Evolutionary conservation across 148 eudicot species (phyloP).

Genomic region (Rheum nobile): DNA sequence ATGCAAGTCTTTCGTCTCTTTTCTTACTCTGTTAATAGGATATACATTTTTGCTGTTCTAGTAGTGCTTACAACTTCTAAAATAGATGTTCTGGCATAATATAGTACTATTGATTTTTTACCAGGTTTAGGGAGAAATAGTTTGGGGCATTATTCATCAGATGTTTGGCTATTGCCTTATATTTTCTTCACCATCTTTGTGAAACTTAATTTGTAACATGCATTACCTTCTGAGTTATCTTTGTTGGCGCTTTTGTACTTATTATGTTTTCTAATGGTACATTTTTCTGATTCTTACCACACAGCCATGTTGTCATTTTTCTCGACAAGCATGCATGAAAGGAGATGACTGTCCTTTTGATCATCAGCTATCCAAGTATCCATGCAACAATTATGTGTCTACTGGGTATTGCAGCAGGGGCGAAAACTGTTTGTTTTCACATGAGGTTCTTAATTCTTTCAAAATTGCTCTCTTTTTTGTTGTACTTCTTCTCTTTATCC

Average conservation of each 20-base stretch:
- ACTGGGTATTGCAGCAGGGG: slow-evolving; percentile 75
- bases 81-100: not conserved
- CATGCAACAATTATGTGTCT: slow-evolving; percentile 46
- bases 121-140: not conserved
- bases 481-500: not conserved
- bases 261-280: not conserved
- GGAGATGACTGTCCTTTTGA: slow-evolving; percentile 92
- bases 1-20: not conserved
- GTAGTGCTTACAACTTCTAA: not conserved
- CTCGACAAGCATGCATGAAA: slow-evolving; percentile 85
- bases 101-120: not conserved
- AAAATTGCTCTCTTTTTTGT: not conserved
- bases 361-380: slow-evolving; percentile 89
- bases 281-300: not conserved
- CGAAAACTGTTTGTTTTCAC: slow-evolving; percentile 62
- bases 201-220: not conserved
- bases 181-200: not conserved
- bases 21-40: no score
- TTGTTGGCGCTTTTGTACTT: not conserved
- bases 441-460: slow-evolving; percentile 39
- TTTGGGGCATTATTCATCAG: not conserved
- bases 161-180: not conserved
- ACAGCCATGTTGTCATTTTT: slow-evolving; percentile 89
- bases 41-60: not conserved
- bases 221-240: not conserved